Percentiles rank a stretch among this genome's conserved stretches.
Conservation (phyloP, 192 early-diverging fungal species). For the Phlyctochytrium planicorne region DNA sequence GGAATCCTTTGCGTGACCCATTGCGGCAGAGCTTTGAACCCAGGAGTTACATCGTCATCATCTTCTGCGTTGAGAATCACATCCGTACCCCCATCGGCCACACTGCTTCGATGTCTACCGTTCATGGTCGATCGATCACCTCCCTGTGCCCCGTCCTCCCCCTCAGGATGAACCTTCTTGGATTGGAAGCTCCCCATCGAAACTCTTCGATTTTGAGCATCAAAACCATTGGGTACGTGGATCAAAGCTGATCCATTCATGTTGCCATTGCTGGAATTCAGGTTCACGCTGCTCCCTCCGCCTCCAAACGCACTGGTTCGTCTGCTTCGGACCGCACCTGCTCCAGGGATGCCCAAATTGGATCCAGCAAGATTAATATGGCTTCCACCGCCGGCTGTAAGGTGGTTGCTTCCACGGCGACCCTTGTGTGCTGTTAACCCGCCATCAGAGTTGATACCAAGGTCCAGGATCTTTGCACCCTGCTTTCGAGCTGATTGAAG, state of each 20-base stretch:
- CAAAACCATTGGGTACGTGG: constrained; percentile 3
- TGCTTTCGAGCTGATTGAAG: constrained; percentile 21
- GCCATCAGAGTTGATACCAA: constrained; percentile 14
- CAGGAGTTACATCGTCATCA: constrained; percentile 19
- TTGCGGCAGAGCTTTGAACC: constrained; percentile 30
- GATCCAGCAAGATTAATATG: constrained; percentile 3
- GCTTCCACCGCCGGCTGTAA: neutral
- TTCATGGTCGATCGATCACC: neutral
- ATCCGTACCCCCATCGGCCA: constrained; percentile 1
- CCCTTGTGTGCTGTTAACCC: neutral
- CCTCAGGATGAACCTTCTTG: constrained; percentile 22
- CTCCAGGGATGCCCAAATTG: neutral
- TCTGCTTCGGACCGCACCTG: neutral
- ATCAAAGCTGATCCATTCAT: neutral
- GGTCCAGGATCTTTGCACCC: constrained; percentile 17
- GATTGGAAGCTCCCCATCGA: constrained; percentile 10
- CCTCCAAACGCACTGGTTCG: neutral
- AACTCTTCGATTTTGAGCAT: neutral
- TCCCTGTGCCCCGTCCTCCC: constrained; percentile 7
- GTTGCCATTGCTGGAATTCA: neutral
- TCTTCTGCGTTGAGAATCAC: constrained; percentile 14
- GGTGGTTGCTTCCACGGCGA: constrained; percentile 10
- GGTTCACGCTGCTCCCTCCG: constrained; percentile 2
- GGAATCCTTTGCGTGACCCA: constrained; percentile 32
- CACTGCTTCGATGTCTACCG: too few species aligned